These are phyloP conservation scores for Fusarium subglutinans DNA, from an alignment of 2,329 filamentous ascomycete species.

Conservation along the genomic window DNA sequence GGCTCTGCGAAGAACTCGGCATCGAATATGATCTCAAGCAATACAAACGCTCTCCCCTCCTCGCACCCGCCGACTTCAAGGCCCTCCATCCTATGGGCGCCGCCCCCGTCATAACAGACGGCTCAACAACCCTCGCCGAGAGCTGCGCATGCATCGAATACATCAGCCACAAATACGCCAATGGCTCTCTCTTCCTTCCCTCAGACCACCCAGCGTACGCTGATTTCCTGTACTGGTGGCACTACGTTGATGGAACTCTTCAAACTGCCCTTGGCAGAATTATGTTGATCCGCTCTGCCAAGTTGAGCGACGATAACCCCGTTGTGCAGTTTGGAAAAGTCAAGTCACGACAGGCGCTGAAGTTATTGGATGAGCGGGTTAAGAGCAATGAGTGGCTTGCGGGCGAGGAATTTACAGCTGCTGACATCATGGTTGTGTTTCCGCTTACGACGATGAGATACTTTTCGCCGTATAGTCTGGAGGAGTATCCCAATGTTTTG, in stretches of 20 bases:
- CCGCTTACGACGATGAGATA: slow-evolving; percentile 68
- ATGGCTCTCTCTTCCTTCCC: slow-evolving; percentile 57
- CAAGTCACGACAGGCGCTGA: slow-evolving; percentile 53
- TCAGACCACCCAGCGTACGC: slow-evolving; percentile 61
- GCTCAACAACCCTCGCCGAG: slow-evolving; percentile 63
- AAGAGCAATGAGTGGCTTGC: slow-evolving; percentile 62
- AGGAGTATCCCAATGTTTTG: slow-evolving; percentile 54
- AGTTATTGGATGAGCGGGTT: slow-evolving; percentile 62
- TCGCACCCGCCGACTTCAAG: slow-evolving; percentile 37
- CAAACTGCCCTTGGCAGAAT: slow-evolving; percentile 50
- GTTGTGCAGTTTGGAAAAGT: slow-evolving; percentile 43
- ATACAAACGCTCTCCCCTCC: slow-evolving; percentile 29
- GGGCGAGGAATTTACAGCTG: slow-evolving; percentile 69
- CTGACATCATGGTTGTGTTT: slow-evolving; percentile 72
- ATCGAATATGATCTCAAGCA: slow-evolving; percentile 57
- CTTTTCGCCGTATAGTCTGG: slow-evolving; percentile 57
- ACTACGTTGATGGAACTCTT: slow-evolving; percentile 62
- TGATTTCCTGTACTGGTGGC: slow-evolving; percentile 72
- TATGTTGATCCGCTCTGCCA: slow-evolving; percentile 46
- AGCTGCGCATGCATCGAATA: slow-evolving; percentile 70
- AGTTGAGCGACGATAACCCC: slow-evolving; percentile 30
- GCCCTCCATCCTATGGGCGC: slow-evolving; percentile 58
- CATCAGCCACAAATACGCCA: slow-evolving; percentile 63
- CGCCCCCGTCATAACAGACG: slow-evolving; percentile 69
- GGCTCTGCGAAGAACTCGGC: slow-evolving; percentile 71